phyloP scores from a whole-genome alignment of 805 yeast species.

The Myxozyma lipomycoides region DNA sequence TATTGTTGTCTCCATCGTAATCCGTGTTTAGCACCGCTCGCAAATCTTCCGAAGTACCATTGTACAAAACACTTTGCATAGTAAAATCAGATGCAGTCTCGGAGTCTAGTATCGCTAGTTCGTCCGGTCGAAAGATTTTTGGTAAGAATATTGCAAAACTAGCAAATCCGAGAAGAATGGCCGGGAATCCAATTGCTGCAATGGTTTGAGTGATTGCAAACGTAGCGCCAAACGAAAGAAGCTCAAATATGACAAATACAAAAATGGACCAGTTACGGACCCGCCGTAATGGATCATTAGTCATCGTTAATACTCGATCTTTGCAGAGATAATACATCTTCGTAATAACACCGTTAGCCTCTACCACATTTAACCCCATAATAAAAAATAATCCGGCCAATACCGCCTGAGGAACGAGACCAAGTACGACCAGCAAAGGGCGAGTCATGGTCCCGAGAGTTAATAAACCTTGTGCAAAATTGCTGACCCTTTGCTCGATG shows the following conservation, averaged over 20 bases:
- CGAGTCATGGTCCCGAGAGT: conserved; percentile 85
- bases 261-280: conserved; percentile 43
- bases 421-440: conserved; percentile 76
- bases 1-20: background rate
- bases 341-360: conserved; percentile 59
- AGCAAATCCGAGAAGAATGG: conserved; percentile 68
- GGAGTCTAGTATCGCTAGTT: conserved; percentile 61
- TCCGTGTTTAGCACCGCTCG: background rate
- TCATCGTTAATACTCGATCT: conserved; percentile 47
- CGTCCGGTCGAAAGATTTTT: conserved; percentile 54
- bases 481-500: conserved; percentile 86
- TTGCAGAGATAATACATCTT: conserved; percentile 60
- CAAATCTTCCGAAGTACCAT: too few species aligned
- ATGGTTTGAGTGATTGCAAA: conserved; percentile 78
- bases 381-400: conserved; percentile 87
- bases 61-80: conserved; percentile 28
- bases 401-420: conserved; percentile 87
- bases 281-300: conserved; percentile 35
- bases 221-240: conserved; percentile 71
- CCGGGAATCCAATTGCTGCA: conserved; percentile 94
- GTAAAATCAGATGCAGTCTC: conserved; percentile 43
- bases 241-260: conserved; percentile 54
- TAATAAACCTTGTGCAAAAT: conserved; percentile 77
- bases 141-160: conserved; percentile 64
- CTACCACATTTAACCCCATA: conserved; percentile 77